These are phyloP conservation scores for Diaporthe ampelina DNA, from an alignment of 2,329 filamentous ascomycete genomes.

Conservation along the genomic window DNA sequence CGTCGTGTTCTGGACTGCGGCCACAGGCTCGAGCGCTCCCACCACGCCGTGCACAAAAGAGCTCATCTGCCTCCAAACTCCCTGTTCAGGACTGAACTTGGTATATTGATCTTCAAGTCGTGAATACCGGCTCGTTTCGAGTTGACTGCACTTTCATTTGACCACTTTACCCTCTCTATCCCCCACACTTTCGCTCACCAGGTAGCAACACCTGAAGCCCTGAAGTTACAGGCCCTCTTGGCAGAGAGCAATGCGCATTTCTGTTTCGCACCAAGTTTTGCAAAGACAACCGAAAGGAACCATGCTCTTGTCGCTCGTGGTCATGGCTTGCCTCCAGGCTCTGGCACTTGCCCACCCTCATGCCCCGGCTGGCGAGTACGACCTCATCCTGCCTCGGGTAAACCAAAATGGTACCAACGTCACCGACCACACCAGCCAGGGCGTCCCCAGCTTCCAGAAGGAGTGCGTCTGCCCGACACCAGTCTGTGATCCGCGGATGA, in stretches of 20 bases:
- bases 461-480: constrained; percentile 40
- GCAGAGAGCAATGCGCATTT: background rate
- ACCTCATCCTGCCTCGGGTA: constrained; percentile 23
- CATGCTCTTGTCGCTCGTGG: constrained; percentile 31
- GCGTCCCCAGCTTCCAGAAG: constrained; percentile 42
- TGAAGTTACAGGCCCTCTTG: background rate
- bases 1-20: constrained; percentile 13
- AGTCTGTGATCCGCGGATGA: constrained; percentile 42
- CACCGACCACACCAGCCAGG: constrained; percentile 32
- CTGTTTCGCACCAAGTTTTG: background rate
- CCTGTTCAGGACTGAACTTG: background rate
- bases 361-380: background rate
- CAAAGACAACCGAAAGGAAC: background rate
- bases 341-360: constrained; percentile 29
- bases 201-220: background rate
- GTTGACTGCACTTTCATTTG: background rate
- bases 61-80: background rate
- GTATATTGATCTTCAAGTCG: background rate
- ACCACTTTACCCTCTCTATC: background rate
- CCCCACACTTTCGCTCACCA: background rate
- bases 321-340: constrained; percentile 26
- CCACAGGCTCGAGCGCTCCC: constrained; percentile 6
- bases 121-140: background rate
- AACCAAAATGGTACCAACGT: constrained; percentile 31
- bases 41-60: constrained; percentile 6